These are phyloP conservation scores for Flaveria brownii DNA, from an alignment of 129 eudicot species.

Conservation along the genomic window DNA sequence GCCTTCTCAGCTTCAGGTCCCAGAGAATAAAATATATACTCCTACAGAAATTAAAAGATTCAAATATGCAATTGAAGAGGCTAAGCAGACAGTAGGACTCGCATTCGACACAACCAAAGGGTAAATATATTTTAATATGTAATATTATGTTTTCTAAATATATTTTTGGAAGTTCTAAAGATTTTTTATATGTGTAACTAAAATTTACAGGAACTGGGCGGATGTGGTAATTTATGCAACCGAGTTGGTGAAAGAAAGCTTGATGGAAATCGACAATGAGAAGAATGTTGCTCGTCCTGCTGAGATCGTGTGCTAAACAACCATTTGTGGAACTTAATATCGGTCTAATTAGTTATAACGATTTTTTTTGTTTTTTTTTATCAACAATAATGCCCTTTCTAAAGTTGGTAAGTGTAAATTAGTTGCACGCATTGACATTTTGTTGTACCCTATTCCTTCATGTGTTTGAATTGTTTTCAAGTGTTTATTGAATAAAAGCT, in stretches of 20 bases:
- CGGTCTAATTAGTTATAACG: background rate
- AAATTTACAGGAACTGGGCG: constrained; percentile 60
- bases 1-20: constrained; percentile 63
- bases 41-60: constrained; percentile 47
- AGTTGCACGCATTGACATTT: constrained; percentile 28
- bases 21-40: constrained; percentile 33
- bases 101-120: constrained; percentile 65
- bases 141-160: background rate
- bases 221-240: constrained; percentile 58
- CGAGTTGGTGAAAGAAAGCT: constrained; percentile 57
- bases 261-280: constrained; percentile 49
- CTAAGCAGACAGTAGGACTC: constrained; percentile 71
- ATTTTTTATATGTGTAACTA: background rate
- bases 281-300: constrained; percentile 16
- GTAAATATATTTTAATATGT: constrained; percentile 30
- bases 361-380: constrained; percentile 13
- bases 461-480: background rate
- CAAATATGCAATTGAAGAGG: constrained; percentile 59
- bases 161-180: background rate
- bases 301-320: constrained; percentile 5
- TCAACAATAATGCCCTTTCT: background rate
- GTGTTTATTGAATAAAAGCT: constrained; percentile 11
- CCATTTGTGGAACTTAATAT: background rate
- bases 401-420: constrained; percentile 24
- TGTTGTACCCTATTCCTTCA: constrained; percentile 12